A percentile compares a stretch with the other conserved stretches of the same genome.
Evolutionary conservation across 2,329 filamentous ascomycete species (phyloP).

Genomic region (Pseudogymnoascus sp.): DNA sequence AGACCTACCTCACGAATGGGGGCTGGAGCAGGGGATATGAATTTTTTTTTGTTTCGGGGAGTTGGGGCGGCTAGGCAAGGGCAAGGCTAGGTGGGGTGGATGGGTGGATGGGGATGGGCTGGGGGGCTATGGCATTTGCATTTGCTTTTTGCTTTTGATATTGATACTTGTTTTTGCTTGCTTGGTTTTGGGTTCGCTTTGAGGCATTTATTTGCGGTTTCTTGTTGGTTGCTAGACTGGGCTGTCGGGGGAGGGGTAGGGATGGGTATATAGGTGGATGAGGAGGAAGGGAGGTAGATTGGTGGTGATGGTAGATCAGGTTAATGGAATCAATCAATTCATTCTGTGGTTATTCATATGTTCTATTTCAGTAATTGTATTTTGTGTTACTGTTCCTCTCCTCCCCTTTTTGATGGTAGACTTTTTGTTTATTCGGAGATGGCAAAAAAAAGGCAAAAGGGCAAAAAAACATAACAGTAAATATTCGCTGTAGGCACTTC

Average conservation of each 20-base stretch:
- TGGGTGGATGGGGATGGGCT: neutral
- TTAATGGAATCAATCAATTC: slow-evolving; percentile 1
- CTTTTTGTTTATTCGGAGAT: neutral
- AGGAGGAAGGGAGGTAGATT: neutral
- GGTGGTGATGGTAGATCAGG: neutral
- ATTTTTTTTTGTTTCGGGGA: neutral
- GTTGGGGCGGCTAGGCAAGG: neutral
- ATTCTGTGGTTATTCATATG: neutral
- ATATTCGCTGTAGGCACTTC: too few species aligned
- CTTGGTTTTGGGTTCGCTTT: neutral
- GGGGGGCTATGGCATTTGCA: neutral
- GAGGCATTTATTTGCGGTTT: neutral
- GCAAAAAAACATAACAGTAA: too few species aligned
- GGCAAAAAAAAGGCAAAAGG: too few species aligned
- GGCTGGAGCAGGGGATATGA: neutral
- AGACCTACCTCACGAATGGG: neutral
- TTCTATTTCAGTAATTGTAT: too few species aligned
- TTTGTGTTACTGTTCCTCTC: neutral
- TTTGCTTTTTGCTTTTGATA: neutral
- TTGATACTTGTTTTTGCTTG: neutral
- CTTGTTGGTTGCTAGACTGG: neutral
- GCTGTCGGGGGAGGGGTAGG: neutral
- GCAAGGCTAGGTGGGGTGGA: neutral
- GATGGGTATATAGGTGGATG: neutral
- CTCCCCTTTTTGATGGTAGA: neutral